Conservation (phyloP, 2,329 filamentous ascomycete species). For the Aspergillus felis region DNA sequence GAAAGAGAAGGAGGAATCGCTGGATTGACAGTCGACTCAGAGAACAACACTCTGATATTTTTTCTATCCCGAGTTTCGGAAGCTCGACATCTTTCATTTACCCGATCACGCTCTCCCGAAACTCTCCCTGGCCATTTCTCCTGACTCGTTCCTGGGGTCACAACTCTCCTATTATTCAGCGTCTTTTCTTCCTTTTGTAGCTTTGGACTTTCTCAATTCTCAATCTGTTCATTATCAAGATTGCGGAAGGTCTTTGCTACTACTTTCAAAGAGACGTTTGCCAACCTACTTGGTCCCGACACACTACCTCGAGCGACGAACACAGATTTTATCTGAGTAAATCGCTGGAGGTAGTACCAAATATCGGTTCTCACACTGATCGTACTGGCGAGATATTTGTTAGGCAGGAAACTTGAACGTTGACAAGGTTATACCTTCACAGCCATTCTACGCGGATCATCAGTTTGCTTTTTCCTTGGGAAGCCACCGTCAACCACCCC, state of each 20-base stretch:
- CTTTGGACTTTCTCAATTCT: neutral
- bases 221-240: neutral
- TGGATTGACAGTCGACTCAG: conserved; percentile 2
- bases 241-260: neutral
- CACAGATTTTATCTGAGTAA: conserved; percentile 35
- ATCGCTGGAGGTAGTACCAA: conserved; percentile 36
- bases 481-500: conserved; percentile 12
- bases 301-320: conserved; percentile 37
- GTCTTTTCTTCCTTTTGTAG: neutral
- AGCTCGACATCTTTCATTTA: conserved; percentile 17
- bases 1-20: neutral
- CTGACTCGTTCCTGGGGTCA: conserved; percentile 1
- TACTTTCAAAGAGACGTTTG: conserved; percentile 1
- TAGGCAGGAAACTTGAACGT: conserved; percentile 1
- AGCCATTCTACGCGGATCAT: neutral
- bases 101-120: conserved; percentile 9
- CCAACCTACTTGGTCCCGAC: conserved; percentile 20
- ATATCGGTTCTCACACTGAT: conserved; percentile 6
- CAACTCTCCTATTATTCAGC: conserved; percentile 9
- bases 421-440: neutral
- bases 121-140: conserved; percentile 10
- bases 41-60: conserved; percentile 15
- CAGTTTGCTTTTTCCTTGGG: neutral
- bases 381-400: neutral
- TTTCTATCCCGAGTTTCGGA: conserved; percentile 17